Evolutionary conservation across 306 rosid species (phyloP), one percentile per base, ranked within the genome.

Genomic region (Vicia sativa): DNA sequence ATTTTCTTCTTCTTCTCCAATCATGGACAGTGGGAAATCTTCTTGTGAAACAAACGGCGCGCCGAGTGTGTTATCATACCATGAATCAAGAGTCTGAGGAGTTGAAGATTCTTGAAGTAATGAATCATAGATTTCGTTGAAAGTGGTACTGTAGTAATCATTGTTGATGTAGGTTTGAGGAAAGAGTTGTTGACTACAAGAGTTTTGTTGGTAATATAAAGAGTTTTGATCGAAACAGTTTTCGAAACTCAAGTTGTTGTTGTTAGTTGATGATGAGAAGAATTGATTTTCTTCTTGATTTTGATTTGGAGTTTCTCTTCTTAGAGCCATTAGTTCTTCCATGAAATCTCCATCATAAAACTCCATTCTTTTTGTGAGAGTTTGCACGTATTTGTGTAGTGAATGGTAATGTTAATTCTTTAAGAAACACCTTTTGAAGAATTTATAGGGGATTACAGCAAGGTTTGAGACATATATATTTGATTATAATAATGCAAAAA

Each of bases 261-360:
- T 19, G 2, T 26, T 55, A 12, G 5, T 55, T 55, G 61, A 2
- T 55, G 38, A 55, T 55, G 84, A 77, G 73, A 87, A 77, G 71
- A 84, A 46, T 46, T 81, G 91, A 67, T 73, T 82, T 67, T 82
- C 81, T 77, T 82, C 84, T 21, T 77, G 55, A 48, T 25, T 71
- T 53, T 77, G 59, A 48, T 25, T 71, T 53, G 95, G 89, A 78
- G 82, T 74, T 73, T 87, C 95, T 84, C 87, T 85, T 78, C 89
- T 79, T 42, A 84, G 74, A 75, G 89, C 80, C 61, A 86, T 72
- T 3, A 85, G 43, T 76, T 90, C 96, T 55, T 87, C 91, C 64
- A 87, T 75, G 89, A 87, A 84, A 80, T 79, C 82, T 19, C 82
- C 78, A 25, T 82, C 84, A 80, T 73, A 80, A 35, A 87, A 48